Conservation (phyloP, 208 protist species). For the Trypanosoma caninum region DNA sequence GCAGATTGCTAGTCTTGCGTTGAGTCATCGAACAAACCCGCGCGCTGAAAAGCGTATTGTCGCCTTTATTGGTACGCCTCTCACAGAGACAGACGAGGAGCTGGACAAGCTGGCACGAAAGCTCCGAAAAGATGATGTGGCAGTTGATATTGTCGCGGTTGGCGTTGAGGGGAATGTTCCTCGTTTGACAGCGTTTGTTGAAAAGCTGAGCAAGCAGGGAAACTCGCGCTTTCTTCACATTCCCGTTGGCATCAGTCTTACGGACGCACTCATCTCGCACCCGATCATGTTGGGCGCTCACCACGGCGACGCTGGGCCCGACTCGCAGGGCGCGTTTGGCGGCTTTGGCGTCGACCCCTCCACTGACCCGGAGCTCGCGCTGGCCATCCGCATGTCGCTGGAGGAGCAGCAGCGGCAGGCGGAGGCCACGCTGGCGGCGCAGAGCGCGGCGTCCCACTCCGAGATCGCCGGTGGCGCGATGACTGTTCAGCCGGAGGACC, state of each 20-base stretch:
- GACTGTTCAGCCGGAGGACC: slow-evolving; percentile 17
- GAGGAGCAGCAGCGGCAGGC: slow-evolving; percentile 92
- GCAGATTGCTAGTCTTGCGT: slow-evolving; percentile 93
- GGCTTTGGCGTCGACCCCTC: slow-evolving; percentile 90
- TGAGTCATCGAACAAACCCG: slow-evolving; percentile 96
- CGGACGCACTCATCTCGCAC: slow-evolving; percentile 91
- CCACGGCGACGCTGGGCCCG: slow-evolving; percentile 16
- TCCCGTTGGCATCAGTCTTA: slow-evolving; percentile 73
- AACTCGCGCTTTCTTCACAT: slow-evolving; percentile 89
- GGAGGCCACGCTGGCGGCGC: slow-evolving; percentile 24
- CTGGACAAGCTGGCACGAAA: slow-evolving; percentile 93
- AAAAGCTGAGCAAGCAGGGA: slow-evolving; percentile 80
- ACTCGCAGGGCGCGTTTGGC: slow-evolving; percentile 13
- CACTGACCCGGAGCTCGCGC: slow-evolving; percentile 93
- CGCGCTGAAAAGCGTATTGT: slow-evolving; percentile 96
- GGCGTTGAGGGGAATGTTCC: slow-evolving; percentile 90
- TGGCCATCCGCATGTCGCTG: slow-evolving; percentile 94
- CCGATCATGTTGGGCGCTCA: slow-evolving; percentile 79
- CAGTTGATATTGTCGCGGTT: slow-evolving; percentile 97
- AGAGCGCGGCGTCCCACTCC: not conserved
- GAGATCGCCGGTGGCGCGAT: not conserved
- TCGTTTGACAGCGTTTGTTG: slow-evolving; percentile 91
- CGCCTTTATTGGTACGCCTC: slow-evolving; percentile 96
- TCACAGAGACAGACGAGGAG: slow-evolving; percentile 85
- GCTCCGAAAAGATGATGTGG: slow-evolving; percentile 97